Base-by-base conservation (phyloP, 495 filamentous ascomycete species). In the Podospora pseudoanserina region DNA sequence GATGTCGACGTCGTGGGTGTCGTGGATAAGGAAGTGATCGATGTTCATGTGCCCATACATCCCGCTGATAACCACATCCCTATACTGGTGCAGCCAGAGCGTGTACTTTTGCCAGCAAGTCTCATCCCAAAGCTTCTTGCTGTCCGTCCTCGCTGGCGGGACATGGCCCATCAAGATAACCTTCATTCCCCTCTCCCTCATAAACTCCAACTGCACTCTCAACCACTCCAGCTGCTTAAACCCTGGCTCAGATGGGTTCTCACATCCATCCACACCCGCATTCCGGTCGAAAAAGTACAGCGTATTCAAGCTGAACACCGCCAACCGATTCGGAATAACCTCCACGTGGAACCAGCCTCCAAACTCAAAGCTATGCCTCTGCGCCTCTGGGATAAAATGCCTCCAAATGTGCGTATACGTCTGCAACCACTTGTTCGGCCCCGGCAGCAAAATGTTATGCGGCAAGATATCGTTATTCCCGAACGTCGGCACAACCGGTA, bases 41-140 rank as follows among this genome's bases (percentile, higher is more conserved):
- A 97, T 90, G 74, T 99, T 99, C 94, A 99, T 98, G 75, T 99
- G 95, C 2, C 94, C 95, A 71, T 91, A 99, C 18, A 95, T 66
- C 18, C 87, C 87, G 6, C 86, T 86, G 49, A 93, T 85, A 13
- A 99, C 81, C 13, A 99, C 89, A 77, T 99, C 95, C 49, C 96
- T 91, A 73, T 93, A 99, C 72, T 93, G 91, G 72, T 87, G 83
- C 71, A 93, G 77, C 92, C 93, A 97, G 3, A 97, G 81, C 0
- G 94, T 90, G 78, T 97, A 99, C 75, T 97, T 97, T 77, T 97
- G 95, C 95, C 96, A 99, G 80, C 95, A 99, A 0, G 91, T 92
- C 72, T 87, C 85, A 68, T 97, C 93, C 95, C 95, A 99, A 71
- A 86, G 87, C 66, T 82, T 83, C 83, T 99, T 99, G 73, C 86